These are phyloP conservation scores for Aegilops tauschii DNA, from an alignment of 176 grass and related monocot genomes.

Conservation along the genomic window DNA sequence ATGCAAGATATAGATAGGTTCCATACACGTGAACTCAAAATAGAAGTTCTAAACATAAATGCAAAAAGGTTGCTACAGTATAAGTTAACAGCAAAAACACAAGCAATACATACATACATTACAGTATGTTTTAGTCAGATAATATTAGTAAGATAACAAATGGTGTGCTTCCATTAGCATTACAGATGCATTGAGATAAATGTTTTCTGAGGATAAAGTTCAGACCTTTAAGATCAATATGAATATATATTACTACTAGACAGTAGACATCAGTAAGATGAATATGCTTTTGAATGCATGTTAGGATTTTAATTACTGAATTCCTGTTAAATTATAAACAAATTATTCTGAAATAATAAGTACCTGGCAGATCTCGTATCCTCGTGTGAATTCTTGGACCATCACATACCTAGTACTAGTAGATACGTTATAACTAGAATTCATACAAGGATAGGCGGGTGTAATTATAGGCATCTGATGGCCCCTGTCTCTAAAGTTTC, in stretches of 20 bases:
- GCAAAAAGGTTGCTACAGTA: not conserved
- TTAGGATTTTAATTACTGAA: not conserved
- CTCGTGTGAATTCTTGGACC: constrained; percentile 81
- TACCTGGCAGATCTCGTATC: constrained; percentile 77
- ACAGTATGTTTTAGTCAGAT: not conserved
- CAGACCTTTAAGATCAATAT: constrained; percentile 4
- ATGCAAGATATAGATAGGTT: not conserved
- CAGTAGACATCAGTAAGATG: constrained; percentile 4
- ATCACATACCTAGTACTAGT: constrained; percentile 74
- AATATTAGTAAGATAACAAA: constrained; percentile 7
- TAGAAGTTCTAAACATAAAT: constrained; percentile 17
- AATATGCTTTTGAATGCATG: not conserved
- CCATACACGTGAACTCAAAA: not conserved
- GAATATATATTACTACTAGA: not conserved
- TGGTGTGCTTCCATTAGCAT: no score
- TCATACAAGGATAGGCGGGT: constrained; percentile 95
- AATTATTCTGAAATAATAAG: constrained; percentile 10
- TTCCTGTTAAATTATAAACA: constrained; percentile 13
- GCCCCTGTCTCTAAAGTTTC: constrained; percentile 77
- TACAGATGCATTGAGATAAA: not conserved
- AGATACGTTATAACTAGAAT: constrained; percentile 93
- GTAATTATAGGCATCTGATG: constrained; percentile 99
- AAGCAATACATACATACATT: not conserved
- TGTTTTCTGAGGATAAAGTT: not conserved
- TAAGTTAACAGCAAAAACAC: not conserved